phyloP scores from a whole-genome alignment of 768 basidiomycete species.

The Dioszegia crocea region DNA sequence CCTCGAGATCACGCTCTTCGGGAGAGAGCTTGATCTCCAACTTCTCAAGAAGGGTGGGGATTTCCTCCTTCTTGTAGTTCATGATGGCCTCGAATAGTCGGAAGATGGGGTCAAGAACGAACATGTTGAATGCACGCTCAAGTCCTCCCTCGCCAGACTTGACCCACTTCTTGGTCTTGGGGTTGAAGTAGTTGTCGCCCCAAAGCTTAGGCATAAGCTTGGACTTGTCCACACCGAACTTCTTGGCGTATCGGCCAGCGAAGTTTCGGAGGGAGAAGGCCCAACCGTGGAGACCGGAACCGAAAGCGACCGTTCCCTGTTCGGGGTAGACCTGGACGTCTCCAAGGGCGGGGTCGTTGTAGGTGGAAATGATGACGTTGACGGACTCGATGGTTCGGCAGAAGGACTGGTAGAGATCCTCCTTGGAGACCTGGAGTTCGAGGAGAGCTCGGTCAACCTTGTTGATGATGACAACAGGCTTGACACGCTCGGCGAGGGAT shows the following conservation, averaged over 20 bases:
- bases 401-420: constrained; percentile 96
- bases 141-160: constrained; percentile 76
- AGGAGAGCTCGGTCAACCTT: constrained; percentile 99
- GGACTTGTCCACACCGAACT: constrained; percentile 96
- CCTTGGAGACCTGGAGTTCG: constrained; percentile 95
- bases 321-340: constrained; percentile 99
- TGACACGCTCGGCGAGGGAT: constrained; percentile 95
- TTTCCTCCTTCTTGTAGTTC: constrained; percentile 96
- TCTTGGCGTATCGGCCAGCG: constrained; percentile 88
- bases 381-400: constrained; percentile 93
- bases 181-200: constrained; percentile 99
- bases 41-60: constrained; percentile 82
- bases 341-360: constrained; percentile 87
- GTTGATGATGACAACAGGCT: constrained; percentile 99
- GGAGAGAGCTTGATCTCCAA: constrained; percentile 83
- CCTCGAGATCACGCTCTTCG: constrained; percentile 89
- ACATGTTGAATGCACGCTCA: constrained; percentile 95
- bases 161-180: constrained; percentile 91
- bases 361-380: constrained; percentile 97
- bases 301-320: constrained; percentile 96
- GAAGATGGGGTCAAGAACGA: constrained; percentile 99
- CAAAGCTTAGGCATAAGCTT: constrained; percentile 98
- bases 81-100: constrained; percentile 96
- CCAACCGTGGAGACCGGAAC: constrained; percentile 99
- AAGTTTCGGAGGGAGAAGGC: constrained; percentile 98